A percentile compares a stretch with the other conserved stretches of the same genome.
phyloP scores from a whole-genome alignment of 1,284 basidiomycete species.

The Phellinidium pouzarii region DNA sequence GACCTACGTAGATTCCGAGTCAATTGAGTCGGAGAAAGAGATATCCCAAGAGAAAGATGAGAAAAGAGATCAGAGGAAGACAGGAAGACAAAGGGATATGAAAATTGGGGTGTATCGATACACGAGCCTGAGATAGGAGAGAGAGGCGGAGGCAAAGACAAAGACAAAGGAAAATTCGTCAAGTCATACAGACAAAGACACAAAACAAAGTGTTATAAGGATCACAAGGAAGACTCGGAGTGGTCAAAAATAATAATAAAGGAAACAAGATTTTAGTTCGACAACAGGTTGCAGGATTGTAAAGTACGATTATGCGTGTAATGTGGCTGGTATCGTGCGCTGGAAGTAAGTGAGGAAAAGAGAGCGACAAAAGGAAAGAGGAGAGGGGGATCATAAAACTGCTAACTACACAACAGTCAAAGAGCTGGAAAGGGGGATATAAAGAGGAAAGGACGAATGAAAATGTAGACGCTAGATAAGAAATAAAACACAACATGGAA shows the following conservation, averaged over 20 bases:
- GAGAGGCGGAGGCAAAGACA: not conserved
- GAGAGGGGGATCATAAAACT: not conserved
- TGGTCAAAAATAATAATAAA: too few species aligned
- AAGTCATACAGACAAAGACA: too few species aligned
- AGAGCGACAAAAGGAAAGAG: not conserved
- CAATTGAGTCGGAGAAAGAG: not conserved
- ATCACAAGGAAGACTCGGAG: too few species aligned
- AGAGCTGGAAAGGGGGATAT: conserved; percentile 1
- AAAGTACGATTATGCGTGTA: not conserved
- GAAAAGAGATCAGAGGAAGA: not conserved
- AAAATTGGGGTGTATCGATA: conserved; percentile 6
- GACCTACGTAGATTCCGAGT: too few species aligned
- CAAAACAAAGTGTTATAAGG: too few species aligned
- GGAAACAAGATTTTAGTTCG: not conserved
- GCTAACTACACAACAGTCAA: too few species aligned
- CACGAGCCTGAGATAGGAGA: conserved; percentile 1
- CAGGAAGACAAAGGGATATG: not conserved
- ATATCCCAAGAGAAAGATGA: not conserved
- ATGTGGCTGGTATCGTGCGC: not conserved
- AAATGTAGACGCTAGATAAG: conserved; percentile 12
- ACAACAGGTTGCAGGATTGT: not conserved
- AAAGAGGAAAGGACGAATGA: conserved; percentile 1
- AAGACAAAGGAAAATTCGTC: not conserved
- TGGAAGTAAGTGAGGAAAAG: not conserved
- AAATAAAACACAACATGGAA: conserved; percentile 14